Conservation (phyloP, 148 eudicot genomes). For the Simmondsia chinensis region DNA sequence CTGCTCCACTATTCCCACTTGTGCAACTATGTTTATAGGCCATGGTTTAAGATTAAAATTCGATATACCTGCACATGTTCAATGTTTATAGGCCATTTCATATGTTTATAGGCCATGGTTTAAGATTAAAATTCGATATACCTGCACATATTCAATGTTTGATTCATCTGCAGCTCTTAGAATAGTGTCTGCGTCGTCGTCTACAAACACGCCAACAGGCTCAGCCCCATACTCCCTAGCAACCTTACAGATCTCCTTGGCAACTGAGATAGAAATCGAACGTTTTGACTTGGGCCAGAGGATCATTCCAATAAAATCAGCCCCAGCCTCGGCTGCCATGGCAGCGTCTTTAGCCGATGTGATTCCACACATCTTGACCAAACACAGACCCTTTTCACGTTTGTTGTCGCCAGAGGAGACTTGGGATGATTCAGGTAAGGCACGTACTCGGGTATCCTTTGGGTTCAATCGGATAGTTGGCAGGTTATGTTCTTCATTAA, state of each 20-base stretch:
- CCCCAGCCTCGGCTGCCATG: constrained; percentile 92
- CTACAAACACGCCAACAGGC: constrained; percentile 93
- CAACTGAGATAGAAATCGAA: constrained; percentile 63
- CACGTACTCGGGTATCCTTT: constrained; percentile 17
- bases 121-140: no score
- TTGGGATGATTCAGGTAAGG: constrained; percentile 17
- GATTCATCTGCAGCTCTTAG: constrained; percentile 57
- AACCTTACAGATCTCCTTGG: constrained; percentile 78
- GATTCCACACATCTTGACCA: constrained; percentile 94
- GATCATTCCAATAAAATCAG: constrained; percentile 90
- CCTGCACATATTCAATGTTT: constrained; percentile 74
- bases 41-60: no score
- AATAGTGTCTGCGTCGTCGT: constrained; percentile 76
- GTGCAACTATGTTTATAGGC: no score
- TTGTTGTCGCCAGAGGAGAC: constrained; percentile 9
- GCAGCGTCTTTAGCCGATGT: constrained; percentile 94
- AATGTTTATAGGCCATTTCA: no score
- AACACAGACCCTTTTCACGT: constrained; percentile 29
- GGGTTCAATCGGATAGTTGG: constrained; percentile 10
- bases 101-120: no score
- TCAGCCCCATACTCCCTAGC: constrained; percentile 72
- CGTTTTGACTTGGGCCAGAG: constrained; percentile 95
- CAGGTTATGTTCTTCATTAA: constrained; percentile 3
- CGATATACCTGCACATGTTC: no score
- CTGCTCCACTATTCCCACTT: no score